A percentile compares a stretch with the other conserved stretches of the same genome.
These are phyloP conservation scores for Leishmania turanica DNA, from an alignment of 208 protist genomes.

Conservation along the genomic window DNA sequence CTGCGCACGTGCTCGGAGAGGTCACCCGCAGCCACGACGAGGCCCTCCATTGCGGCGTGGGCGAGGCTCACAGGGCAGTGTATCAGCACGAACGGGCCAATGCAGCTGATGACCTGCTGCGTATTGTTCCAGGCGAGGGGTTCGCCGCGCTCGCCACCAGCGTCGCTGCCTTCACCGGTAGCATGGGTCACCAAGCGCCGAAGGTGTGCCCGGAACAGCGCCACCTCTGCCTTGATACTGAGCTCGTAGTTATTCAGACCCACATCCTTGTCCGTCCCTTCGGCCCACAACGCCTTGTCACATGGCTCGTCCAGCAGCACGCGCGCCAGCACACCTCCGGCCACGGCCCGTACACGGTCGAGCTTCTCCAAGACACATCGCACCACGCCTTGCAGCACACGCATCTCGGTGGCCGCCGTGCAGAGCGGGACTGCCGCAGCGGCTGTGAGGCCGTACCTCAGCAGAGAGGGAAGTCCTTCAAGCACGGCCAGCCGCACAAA, in stretches of 20 bases:
- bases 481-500: conserved; percentile 95
- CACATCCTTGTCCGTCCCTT: background rate
- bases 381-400: conserved; percentile 66
- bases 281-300: background rate
- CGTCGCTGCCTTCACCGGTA: background rate
- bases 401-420: conserved; percentile 15
- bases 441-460: conserved; percentile 40
- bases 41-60: conserved; percentile 68
- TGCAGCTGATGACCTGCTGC: conserved; percentile 41
- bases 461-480: conserved; percentile 53
- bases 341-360: conserved; percentile 83
- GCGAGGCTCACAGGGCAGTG: conserved; percentile 44
- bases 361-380: conserved; percentile 93
- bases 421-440: conserved; percentile 14
- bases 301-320: conserved; percentile 37
- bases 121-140: conserved; percentile 39
- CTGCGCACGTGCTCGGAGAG: conserved; percentile 80
- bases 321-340: conserved; percentile 40
- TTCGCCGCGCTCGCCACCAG: background rate
- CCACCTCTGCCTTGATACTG: conserved; percentile 6
- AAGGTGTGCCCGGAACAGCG: conserved; percentile 15
- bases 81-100: conserved; percentile 59
- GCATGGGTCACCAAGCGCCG: background rate
- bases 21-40: conserved; percentile 85
- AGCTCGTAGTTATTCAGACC: background rate